Percentiles rank a stretch among this genome's conserved stretches.
Evolutionary conservation across 2,329 filamentous ascomycete species (phyloP).

Genomic region (Alternaria burnsii): DNA sequence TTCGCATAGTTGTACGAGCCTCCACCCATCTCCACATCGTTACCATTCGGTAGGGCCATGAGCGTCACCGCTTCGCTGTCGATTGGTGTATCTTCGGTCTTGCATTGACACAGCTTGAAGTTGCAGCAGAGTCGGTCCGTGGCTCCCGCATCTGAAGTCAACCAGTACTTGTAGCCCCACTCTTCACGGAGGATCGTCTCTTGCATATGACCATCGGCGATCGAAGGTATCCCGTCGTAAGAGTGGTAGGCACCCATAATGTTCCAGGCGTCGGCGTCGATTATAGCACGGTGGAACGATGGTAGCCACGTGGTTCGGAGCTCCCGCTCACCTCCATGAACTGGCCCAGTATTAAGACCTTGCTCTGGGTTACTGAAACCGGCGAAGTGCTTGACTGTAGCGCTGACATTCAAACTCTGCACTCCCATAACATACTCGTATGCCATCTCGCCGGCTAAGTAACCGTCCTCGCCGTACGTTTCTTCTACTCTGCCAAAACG

Average conservation of each 20-base stretch:
- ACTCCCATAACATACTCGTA: conserved; percentile 69
- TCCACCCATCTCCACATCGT: conserved; percentile 79
- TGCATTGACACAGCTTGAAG: conserved; percentile 69
- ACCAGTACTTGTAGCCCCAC: conserved; percentile 77
- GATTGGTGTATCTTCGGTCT: conserved; percentile 57
- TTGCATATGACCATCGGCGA: conserved; percentile 71
- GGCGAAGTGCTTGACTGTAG: conserved; percentile 79
- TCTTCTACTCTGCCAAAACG: conserved; percentile 79
- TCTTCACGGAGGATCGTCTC: conserved; percentile 72
- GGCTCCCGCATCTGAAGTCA: conserved; percentile 73
- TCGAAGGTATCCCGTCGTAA: conserved; percentile 75
- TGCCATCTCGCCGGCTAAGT: conserved; percentile 72
- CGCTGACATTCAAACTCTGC: conserved; percentile 70
- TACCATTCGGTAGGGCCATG: conserved; percentile 71
- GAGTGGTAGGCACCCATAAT: conserved; percentile 80
- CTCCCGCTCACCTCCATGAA: conserved; percentile 65
- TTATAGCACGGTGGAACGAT: conserved; percentile 73
- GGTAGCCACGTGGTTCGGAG: conserved; percentile 64
- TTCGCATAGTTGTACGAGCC: conserved; percentile 73
- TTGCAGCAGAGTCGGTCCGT: conserved; percentile 72
- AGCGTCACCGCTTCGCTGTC: conserved; percentile 72
- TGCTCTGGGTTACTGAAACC: conserved; percentile 75
- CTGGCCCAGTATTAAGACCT: conserved; percentile 72
- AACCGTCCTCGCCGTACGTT: conserved; percentile 74
- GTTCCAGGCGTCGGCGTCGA: conserved; percentile 71